Base-by-base conservation (phyloP, 768 basidiomycete species). In the Xerocomus spinulosus region DNA sequence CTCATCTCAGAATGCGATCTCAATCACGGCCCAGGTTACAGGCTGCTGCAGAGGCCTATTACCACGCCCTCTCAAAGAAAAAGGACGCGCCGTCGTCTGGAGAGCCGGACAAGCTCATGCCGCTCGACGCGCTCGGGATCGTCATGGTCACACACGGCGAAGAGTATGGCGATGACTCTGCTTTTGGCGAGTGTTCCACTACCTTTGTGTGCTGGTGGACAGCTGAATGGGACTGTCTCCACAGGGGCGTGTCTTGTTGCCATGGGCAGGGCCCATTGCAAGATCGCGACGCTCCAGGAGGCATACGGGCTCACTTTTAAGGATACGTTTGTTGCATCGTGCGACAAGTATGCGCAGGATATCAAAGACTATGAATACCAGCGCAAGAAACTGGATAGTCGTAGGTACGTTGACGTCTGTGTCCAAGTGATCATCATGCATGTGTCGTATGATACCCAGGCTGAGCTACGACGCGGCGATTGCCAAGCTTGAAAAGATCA, bases 141-240 rank as follows among this genome's bases (percentile, higher is more conserved):
- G 86, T 90, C 38, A 92, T 93, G 91, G 84, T 91, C 47, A 73
- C 77, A 21, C 87, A 91, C 58, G 91, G 91, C 13, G 87, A 89
- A 54, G 81, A 91, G 58, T 83, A 87, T 59, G 79, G 80, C n/a
- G 77, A 80, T 1, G 84, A 87, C 50, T 90, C 87, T 35, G 73
- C 77, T 0, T 89, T 82, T 60, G 87, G 86, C 82, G 49, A 33
- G 70, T 61, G 9, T 18, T 10, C 2, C 9, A 3, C 15, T 15
- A 68, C 57, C 37, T 9, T 8, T 32, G 28, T 8, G 15, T 14
- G 10, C 45, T 46, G n/a, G n/a, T n/a, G n/a, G n/a, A n/a, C n/a
- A n/a, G n/a, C n/a, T n/a, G n/a, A n/a, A 17, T n/a, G 20, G 26
- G 24, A 48, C 30, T 24, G 4, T 50, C 43, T 25, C 12, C 15